Base-by-base conservation (phyloP, 805 yeast genomes). In the Lipomyces japonicus region DNA sequence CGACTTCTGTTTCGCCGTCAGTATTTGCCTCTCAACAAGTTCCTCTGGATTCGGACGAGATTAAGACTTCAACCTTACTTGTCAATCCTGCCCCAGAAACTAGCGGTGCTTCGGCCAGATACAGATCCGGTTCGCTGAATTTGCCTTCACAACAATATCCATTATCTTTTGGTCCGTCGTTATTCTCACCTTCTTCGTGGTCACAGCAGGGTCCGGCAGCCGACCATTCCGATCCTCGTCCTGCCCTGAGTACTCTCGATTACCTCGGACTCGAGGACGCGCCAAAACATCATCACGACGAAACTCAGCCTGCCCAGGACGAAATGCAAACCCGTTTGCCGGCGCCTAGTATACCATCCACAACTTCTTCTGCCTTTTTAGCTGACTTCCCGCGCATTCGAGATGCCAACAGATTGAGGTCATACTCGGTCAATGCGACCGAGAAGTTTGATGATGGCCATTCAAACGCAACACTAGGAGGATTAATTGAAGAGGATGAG, bases 381-480 rank as follows among this genome's bases (percentile, higher is more conserved):
- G 23, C 54, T 16, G 51, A 53, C n/a, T 18, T 45, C 10, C n/a
- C 42, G 26, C 55, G 53, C 10, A 37, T 55, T 22, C 52, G 55
- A 18, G 61, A 58, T 34, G 44, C 43, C 19, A 44, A 36, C 14
- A 48, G 62, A n/a, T 36, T 58, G 16, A 50, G 62, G 12, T 58
- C 62, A 2, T 58, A 55, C 43, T 58, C 62, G 14, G 57, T 51
- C 44, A 44, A 40, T 25, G 55, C 57, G 16, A 43, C 49, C n/a
- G 60, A 53, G 39, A 30, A 32, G 24, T 52, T 53, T 47, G 53
- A 53, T 21, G 59, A 55, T n/a, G 28, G 10, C 9, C 44, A 19
- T 10, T 30, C 32, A 14, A 35, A 26, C 28, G 23, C 39, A 28
- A 41, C 34, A 4, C 50, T 53, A 19, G 54, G 46, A 24, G 52